phyloP scores from a whole-genome alignment of 352 stramenopile species.

The Globisporangium emineosum region DNA sequence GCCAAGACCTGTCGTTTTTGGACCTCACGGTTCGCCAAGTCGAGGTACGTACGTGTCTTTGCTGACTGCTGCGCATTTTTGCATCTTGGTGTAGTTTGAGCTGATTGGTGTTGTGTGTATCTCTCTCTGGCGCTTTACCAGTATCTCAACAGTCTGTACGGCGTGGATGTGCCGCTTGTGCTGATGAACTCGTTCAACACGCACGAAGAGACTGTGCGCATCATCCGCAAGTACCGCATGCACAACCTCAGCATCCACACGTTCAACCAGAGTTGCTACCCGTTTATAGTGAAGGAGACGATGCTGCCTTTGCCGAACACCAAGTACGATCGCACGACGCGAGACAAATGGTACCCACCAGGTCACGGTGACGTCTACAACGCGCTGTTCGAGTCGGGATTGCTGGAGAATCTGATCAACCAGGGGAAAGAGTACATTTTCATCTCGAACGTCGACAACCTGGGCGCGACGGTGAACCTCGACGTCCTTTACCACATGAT shows the following conservation, averaged over 20 bases:
- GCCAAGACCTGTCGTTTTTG: slow-evolving; percentile 94
- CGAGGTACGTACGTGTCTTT: slow-evolving; percentile 62
- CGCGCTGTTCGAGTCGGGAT: slow-evolving; percentile 95
- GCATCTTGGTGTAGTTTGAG: slow-evolving; percentile 1
- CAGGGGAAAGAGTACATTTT: slow-evolving; percentile 99
- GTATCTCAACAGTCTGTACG: slow-evolving; percentile 90
- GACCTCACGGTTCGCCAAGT: slow-evolving; percentile 99
- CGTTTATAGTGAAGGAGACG: slow-evolving; percentile 88
- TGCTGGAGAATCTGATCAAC: slow-evolving; percentile 94
- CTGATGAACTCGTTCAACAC: slow-evolving; percentile 99
- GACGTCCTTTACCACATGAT: slow-evolving; percentile 99
- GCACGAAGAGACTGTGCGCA: slow-evolving; percentile 96
- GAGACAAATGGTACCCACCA: slow-evolving; percentile 93
- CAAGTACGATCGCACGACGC: slow-evolving; percentile 79
- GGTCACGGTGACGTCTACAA: slow-evolving; percentile 99
- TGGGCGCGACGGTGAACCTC: slow-evolving; percentile 96
- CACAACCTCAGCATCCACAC: slow-evolving; percentile 94
- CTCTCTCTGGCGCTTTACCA: slow-evolving; percentile 17
- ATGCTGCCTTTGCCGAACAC: slow-evolving; percentile 85
- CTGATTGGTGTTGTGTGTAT: neutral
- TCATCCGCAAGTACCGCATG: slow-evolving; percentile 97
- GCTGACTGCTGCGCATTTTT: neutral
- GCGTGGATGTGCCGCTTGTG: slow-evolving; percentile 97
- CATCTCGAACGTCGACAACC: slow-evolving; percentile 99
- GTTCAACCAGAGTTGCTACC: slow-evolving; percentile 93